A percentile compares a stretch with the other conserved stretches of the same genome.
Evolutionary conservation across 805 yeast genomes (phyloP).

Genomic region (Teunomyces cretensis): DNA sequence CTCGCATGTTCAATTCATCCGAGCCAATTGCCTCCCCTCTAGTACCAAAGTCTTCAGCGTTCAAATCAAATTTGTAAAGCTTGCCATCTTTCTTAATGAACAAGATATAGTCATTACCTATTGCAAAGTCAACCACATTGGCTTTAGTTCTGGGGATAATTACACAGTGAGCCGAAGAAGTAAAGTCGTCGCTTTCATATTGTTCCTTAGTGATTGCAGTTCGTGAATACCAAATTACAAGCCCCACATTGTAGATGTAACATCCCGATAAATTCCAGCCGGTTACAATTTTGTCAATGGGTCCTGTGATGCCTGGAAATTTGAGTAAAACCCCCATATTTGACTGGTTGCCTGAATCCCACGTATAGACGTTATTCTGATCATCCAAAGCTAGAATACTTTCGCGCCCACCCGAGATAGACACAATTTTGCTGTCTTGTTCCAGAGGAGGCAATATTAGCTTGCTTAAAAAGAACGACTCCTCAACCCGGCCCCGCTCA

Average conservation of each 20-base stretch:
- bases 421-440: slow-evolving; percentile 32
- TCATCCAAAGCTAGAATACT: slow-evolving; percentile 63
- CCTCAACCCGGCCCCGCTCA: slow-evolving; percentile 1
- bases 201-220: slow-evolving; percentile 18
- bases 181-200: slow-evolving; percentile 13
- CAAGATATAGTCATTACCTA: slow-evolving; percentile 53
- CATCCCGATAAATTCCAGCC: slow-evolving; percentile 69
- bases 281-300: slow-evolving; percentile 51
- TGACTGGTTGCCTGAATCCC: slow-evolving; percentile 50
- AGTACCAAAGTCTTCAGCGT: slow-evolving; percentile 14
- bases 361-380: slow-evolving; percentile 50
- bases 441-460: slow-evolving; percentile 16
- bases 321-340: slow-evolving; percentile 43
- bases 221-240: slow-evolving; percentile 56
- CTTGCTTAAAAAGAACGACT: slow-evolving; percentile 21
- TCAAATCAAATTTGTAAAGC: slow-evolving; percentile 34
- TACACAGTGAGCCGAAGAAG: slow-evolving; percentile 35
- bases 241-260: slow-evolving; percentile 48
- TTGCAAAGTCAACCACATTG: slow-evolving; percentile 51
- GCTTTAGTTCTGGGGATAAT: slow-evolving; percentile 42
- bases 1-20: slow-evolving; percentile 9
- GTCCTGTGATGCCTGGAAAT: slow-evolving; percentile 31
- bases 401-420: slow-evolving; percentile 61
- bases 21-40: slow-evolving; percentile 1
- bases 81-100: slow-evolving; percentile 48